Conservation (phyloP, 169 alveolate species). For the Eimeria maxima region DNA sequence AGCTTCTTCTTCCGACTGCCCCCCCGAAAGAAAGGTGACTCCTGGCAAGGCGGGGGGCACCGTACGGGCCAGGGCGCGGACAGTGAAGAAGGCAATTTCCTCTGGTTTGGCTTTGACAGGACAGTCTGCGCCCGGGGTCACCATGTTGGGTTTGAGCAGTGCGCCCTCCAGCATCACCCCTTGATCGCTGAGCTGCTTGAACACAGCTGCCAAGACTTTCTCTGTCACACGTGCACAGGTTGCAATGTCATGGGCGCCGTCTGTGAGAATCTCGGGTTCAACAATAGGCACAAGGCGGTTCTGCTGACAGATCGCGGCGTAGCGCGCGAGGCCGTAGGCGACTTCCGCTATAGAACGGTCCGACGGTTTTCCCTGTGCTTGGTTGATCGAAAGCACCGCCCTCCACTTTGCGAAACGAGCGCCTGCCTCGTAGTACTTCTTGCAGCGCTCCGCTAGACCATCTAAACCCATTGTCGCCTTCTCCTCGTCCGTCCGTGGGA, state of each 20-base stretch:
- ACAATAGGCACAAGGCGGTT: conserved; percentile 99
- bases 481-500: conserved; percentile 97
- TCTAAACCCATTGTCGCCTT: conserved; percentile 96
- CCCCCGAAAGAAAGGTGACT: conserved; percentile 99
- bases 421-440: conserved; percentile 98
- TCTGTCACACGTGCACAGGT: conserved; percentile 96
- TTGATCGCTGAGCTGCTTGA: conserved; percentile 97
- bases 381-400: conserved; percentile 97
- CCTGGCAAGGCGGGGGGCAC: conserved; percentile 89
- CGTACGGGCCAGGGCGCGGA: conserved; percentile 97
- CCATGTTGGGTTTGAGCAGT: conserved; percentile 99
- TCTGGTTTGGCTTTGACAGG: conserved; percentile 88
- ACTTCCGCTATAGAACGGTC: conserved; percentile 96
- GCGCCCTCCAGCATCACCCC: conserved; percentile 98
- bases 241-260: conserved; percentile 98
- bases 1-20: conserved; percentile 99
- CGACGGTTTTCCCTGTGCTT: conserved; percentile 94
- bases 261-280: conserved; percentile 99
- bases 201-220: conserved; percentile 96
- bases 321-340: conserved; percentile 99
- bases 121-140: conserved; percentile 96
- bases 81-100: conserved; percentile 97
- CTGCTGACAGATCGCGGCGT: conserved; percentile 98
- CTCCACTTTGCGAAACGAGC: conserved; percentile 99
- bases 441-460: conserved; percentile 98